These are phyloP conservation scores for Ottelia alismoides DNA, from an alignment of 106 monocot genomes.

Conservation along the genomic window DNA sequence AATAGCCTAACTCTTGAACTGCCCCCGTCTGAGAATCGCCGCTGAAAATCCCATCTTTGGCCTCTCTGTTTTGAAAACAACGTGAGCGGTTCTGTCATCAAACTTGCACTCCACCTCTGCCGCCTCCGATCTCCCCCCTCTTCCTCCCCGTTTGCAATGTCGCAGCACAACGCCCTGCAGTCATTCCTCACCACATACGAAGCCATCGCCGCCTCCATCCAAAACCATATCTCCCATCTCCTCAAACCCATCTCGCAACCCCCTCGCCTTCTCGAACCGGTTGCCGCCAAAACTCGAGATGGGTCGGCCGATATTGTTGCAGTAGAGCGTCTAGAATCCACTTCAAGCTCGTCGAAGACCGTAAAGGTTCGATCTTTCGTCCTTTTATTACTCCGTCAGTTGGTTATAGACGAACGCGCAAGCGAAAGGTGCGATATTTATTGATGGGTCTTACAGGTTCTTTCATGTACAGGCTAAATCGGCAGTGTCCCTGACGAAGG, in stretches of 20 bases:
- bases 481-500: slow-evolving; percentile 51
- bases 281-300: not conserved
- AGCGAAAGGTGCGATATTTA: too few relatives aligned
- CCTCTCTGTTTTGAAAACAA: too few relatives aligned
- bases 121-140: not conserved
- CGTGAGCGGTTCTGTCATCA: too few relatives aligned
- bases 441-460: too few relatives aligned
- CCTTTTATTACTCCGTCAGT: not conserved
- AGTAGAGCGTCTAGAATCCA: not conserved
- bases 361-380: not conserved
- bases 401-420: too few relatives aligned
- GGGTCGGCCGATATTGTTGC: not conserved
- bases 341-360: not conserved
- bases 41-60: too few relatives aligned
- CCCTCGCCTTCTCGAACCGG: not conserved
- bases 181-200: slow-evolving; percentile 2
- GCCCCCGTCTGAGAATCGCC: too few relatives aligned
- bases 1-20: too few relatives aligned
- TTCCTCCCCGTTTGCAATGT: not conserved
- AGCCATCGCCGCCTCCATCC: slow-evolving; percentile 2
- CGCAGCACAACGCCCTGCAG: slow-evolving; percentile 7
- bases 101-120: not conserved
- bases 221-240: slow-evolving; percentile 10
- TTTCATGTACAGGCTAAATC: too few relatives aligned
- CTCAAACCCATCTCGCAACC: not conserved